A percentile compares a stretch with the other conserved stretches of the same genome.
phyloP scores from a whole-genome alignment of 2,329 filamentous ascomycete genomes.

The Mariannaea sp. region DNA sequence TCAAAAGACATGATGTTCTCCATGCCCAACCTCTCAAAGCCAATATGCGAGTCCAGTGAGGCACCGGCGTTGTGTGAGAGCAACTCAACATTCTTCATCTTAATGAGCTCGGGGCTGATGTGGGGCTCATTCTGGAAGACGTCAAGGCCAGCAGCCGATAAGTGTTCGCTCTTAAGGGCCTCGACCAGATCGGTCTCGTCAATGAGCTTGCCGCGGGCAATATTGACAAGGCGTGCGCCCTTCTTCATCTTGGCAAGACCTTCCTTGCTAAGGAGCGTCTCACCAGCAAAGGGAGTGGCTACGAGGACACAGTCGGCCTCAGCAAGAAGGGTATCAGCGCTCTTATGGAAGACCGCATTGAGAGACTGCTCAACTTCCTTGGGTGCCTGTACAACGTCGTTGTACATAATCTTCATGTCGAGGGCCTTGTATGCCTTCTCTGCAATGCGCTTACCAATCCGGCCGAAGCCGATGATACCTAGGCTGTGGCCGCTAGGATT shows the following conservation, averaged over 20 bases:
- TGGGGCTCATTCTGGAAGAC: slow-evolving; percentile 73
- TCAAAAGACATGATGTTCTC: slow-evolving; percentile 33
- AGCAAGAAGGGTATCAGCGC: slow-evolving; percentile 29
- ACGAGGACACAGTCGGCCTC: slow-evolving; percentile 36
- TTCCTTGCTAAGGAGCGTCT: slow-evolving; percentile 44
- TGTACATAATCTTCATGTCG: slow-evolving; percentile 38
- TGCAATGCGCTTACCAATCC: slow-evolving; percentile 35
- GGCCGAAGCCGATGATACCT: slow-evolving; percentile 35
- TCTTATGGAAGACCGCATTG: slow-evolving; percentile 29
- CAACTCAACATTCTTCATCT: slow-evolving; percentile 37
- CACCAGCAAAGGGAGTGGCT: slow-evolving; percentile 33
- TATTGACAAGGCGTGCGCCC: slow-evolving; percentile 72
- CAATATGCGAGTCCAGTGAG: slow-evolving; percentile 34
- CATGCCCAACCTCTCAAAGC: slow-evolving; percentile 35
- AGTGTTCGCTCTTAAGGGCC: slow-evolving; percentile 64
- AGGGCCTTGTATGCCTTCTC: slow-evolving; percentile 37
- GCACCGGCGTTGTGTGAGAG: slow-evolving; percentile 36
- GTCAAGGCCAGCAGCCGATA: slow-evolving; percentile 68
- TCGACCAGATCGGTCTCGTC: slow-evolving; percentile 72
- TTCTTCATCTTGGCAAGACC: slow-evolving; percentile 74
- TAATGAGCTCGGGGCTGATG: slow-evolving; percentile 34
- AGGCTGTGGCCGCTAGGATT: slow-evolving; percentile 35
- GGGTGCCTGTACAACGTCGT: slow-evolving; percentile 33
- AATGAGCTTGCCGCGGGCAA: slow-evolving; percentile 73
- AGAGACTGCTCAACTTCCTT: slow-evolving; percentile 21